Evolutionary conservation across 495 filamentous ascomycete species (phyloP).

Genomic region (Lasiosphaeriaceae sp.): DNA sequence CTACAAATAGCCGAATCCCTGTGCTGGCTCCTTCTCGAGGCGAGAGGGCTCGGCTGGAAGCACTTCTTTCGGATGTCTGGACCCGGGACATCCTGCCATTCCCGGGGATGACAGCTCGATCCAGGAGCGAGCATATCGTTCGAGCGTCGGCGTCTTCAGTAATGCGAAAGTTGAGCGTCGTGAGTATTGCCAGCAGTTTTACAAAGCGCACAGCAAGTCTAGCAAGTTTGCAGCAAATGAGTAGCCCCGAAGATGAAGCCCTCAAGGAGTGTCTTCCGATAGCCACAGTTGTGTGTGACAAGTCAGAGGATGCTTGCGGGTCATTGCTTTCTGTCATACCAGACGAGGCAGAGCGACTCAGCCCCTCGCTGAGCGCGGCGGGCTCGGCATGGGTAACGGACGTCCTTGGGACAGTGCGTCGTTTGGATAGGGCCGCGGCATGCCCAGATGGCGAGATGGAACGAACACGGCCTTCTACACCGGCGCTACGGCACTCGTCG

Average conservation of each 20-base stretch:
- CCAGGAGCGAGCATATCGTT: slow-evolving; percentile 61
- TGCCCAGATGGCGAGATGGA: slow-evolving; percentile 1
- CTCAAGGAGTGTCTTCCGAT: neutral
- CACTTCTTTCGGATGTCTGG: slow-evolving; percentile 73
- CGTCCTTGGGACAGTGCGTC: slow-evolving; percentile 6
- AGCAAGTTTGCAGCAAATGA: slow-evolving; percentile 23
- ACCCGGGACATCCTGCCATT: slow-evolving; percentile 77
- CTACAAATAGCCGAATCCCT: slow-evolving; percentile 56
- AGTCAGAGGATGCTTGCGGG: slow-evolving; percentile 5
- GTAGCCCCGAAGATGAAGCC: slow-evolving; percentile 10
- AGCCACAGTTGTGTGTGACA: neutral
- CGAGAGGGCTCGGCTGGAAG: slow-evolving; percentile 76
- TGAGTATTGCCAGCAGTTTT: slow-evolving; percentile 62
- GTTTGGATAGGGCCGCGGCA: neutral
- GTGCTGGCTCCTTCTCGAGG: slow-evolving; percentile 63
- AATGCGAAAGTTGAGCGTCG: slow-evolving; percentile 78
- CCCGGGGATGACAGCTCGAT: slow-evolving; percentile 71
- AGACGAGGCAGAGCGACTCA: slow-evolving; percentile 32
- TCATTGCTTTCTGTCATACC: slow-evolving; percentile 33
- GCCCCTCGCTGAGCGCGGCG: slow-evolving; percentile 4
- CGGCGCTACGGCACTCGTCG: slow-evolving; percentile 9
- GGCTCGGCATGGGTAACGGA: slow-evolving; percentile 2
- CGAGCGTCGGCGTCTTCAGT: slow-evolving; percentile 69
- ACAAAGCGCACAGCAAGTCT: slow-evolving; percentile 51
- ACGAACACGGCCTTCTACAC: neutral